These are phyloP conservation scores for Ascomycota sp. DNA, from an alignment of 2,329 filamentous ascomycete species.

Conservation along the genomic window DNA sequence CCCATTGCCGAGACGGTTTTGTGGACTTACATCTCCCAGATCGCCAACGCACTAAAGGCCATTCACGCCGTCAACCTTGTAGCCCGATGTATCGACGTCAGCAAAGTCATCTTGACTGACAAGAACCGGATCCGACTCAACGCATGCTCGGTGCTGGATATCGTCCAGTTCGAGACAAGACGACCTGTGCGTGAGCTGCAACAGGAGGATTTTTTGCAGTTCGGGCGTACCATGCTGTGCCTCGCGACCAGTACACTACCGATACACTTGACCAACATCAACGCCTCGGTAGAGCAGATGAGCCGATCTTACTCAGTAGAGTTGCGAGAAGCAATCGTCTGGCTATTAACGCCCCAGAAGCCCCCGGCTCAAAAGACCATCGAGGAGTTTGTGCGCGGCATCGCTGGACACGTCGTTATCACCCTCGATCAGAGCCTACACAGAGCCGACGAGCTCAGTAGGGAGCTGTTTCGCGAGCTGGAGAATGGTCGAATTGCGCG, in stretches of 20 bases:
- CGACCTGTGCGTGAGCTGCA: slow-evolving; percentile 57
- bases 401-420: slow-evolving; percentile 56
- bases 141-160: slow-evolving; percentile 75
- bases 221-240: slow-evolving; percentile 69
- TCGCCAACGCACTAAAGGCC: slow-evolving; percentile 68
- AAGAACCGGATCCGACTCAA: slow-evolving; percentile 79
- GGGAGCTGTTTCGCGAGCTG: slow-evolving; percentile 56
- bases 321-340: slow-evolving; percentile 58
- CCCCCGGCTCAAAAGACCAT: slow-evolving; percentile 44
- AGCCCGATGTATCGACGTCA: slow-evolving; percentile 67
- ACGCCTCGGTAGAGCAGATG: slow-evolving; percentile 56
- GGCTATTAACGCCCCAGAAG: slow-evolving; percentile 53
- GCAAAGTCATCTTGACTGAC: slow-evolving; percentile 75
- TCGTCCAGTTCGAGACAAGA: slow-evolving; percentile 59
- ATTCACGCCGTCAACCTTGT: slow-evolving; percentile 70
- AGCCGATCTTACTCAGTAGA: slow-evolving; percentile 57
- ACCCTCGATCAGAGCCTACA: slow-evolving; percentile 66
- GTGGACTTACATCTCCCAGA: slow-evolving; percentile 85
- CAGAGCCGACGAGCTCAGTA: slow-evolving; percentile 51
- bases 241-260: slow-evolving; percentile 50
- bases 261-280: slow-evolving; percentile 35
- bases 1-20: slow-evolving; percentile 51
- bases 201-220: slow-evolving; percentile 66
- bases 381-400: slow-evolving; percentile 58
- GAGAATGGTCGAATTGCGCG: slow-evolving; percentile 79